phyloP scores from a whole-genome alignment of 805 yeast genomes.

The Metschnikowia amazonensis region DNA sequence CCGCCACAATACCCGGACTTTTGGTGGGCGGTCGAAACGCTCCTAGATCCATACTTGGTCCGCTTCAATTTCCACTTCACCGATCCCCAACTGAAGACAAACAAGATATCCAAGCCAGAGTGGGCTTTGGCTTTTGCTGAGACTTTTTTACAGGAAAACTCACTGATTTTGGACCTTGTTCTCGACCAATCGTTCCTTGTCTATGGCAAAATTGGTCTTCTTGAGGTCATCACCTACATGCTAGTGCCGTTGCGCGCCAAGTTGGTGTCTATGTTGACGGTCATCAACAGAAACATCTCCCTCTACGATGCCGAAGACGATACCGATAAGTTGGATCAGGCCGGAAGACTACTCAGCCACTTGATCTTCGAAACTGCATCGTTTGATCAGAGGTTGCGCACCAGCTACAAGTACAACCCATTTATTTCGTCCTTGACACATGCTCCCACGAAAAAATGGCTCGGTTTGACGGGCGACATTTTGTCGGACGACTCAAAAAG shows the following conservation, averaged over 20 bases:
- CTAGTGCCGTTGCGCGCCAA: slow-evolving; percentile 47
- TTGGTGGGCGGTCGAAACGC: slow-evolving; percentile 49
- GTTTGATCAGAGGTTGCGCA: slow-evolving; percentile 51
- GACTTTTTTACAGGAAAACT: slow-evolving; percentile 38
- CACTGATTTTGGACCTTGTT: slow-evolving; percentile 37
- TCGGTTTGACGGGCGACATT: slow-evolving; percentile 44
- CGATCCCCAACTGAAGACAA: slow-evolving; percentile 50
- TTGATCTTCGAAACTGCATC: slow-evolving; percentile 52
- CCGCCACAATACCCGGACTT: slow-evolving; percentile 32
- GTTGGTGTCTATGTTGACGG: slow-evolving; percentile 25
- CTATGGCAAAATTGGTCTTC: slow-evolving; percentile 28
- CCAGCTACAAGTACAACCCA: slow-evolving; percentile 46
- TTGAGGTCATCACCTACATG: slow-evolving; percentile 43
- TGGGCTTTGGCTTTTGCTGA: slow-evolving; percentile 57
- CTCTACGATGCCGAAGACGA: slow-evolving; percentile 15
- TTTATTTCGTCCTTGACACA: slow-evolving; percentile 19
- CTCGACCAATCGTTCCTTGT: slow-evolving; percentile 32
- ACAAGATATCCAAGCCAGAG: slow-evolving; percentile 65
- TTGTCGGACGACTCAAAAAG: slow-evolving; percentile 35
- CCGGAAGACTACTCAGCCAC: slow-evolving; percentile 54
- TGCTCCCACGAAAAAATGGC: slow-evolving; percentile 38
- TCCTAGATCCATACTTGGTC: slow-evolving; percentile 43
- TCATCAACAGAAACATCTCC: slow-evolving; percentile 23
- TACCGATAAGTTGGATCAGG: slow-evolving; percentile 23
- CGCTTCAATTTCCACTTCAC: slow-evolving; percentile 63